A percentile compares a stretch with the other conserved stretches of the same genome.
phyloP scores from a whole-genome alignment of 2,329 filamentous ascomycete species.

The Aureobasidium leucospermi region DNA sequence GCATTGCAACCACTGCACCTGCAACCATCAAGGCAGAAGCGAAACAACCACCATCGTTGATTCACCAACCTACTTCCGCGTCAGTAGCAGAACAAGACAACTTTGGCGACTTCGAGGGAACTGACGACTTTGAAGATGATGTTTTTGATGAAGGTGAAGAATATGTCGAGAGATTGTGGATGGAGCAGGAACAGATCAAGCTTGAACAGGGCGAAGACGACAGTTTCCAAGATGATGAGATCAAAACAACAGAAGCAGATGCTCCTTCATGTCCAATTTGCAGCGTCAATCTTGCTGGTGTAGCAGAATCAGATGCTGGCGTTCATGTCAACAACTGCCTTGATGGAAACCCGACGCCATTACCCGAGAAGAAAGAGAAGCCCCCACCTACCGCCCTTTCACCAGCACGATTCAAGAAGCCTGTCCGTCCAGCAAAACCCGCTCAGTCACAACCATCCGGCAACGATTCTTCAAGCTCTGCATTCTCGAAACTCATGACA shows the following conservation, averaged over 20 bases:
- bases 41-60: neutral
- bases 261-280: conserved; percentile 68
- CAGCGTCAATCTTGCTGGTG: conserved; percentile 52
- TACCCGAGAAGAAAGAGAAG: conserved; percentile 32
- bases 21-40: neutral
- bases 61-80: conserved; percentile 4
- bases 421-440: conserved; percentile 61
- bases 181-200: conserved; percentile 58
- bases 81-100: conserved; percentile 35
- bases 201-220: conserved; percentile 41
- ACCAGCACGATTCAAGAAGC: conserved; percentile 56
- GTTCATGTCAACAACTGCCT: conserved; percentile 89
- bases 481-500: conserved; percentile 91
- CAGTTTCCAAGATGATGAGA: neutral
- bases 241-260: conserved; percentile 15
- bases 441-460: conserved; percentile 73
- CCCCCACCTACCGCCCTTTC: conserved; percentile 21
- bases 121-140: conserved; percentile 55
- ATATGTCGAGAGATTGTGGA: conserved; percentile 52
- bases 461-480: conserved; percentile 46
- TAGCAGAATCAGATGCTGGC: conserved; percentile 57
- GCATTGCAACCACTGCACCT: neutral
- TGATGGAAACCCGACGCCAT: conserved; percentile 66
- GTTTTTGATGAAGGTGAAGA: conserved; percentile 49
- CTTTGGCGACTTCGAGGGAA: conserved; percentile 42